Evolutionary conservation across 768 basidiomycete genomes (phyloP).

Genomic region (Leccinum sublutescens): DNA sequence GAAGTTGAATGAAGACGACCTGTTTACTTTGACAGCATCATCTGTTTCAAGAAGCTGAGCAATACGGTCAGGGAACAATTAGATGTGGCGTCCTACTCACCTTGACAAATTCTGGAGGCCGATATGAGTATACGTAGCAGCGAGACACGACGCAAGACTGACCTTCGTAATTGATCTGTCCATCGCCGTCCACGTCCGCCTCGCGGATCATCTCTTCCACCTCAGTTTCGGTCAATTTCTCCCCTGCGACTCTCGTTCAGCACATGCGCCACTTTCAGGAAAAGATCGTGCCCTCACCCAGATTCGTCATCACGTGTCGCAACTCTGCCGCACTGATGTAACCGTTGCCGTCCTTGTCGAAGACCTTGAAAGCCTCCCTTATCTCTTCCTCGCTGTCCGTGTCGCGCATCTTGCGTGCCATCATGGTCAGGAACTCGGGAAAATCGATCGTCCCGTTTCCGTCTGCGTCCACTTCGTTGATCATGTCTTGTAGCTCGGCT

Average conservation of each 20-base stretch:
- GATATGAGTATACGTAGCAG: background rate
- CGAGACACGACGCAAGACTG: slow-evolving; percentile 17
- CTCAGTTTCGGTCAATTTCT: slow-evolving; percentile 83
- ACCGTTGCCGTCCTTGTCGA: slow-evolving; percentile 95
- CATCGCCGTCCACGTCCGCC: slow-evolving; percentile 92
- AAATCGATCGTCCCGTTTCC: slow-evolving; percentile 88
- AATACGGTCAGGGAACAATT: slow-evolving; percentile 2
- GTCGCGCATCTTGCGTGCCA: slow-evolving; percentile 88
- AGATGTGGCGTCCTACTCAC: slow-evolving; percentile 32
- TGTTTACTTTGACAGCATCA: slow-evolving; percentile 71
- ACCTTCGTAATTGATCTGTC: slow-evolving; percentile 90
- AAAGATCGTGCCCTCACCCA: slow-evolving; percentile 51
- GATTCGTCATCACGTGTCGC: slow-evolving; percentile 87
- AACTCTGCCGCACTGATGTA: slow-evolving; percentile 85
- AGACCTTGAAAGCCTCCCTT: slow-evolving; percentile 94
- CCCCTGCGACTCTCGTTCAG: slow-evolving; percentile 45
- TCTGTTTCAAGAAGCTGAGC: slow-evolving; percentile 38
- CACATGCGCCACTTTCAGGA: background rate
- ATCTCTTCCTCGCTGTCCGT: slow-evolving; percentile 94
- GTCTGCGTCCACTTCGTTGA: slow-evolving; percentile 91
- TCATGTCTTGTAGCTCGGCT: slow-evolving; percentile 91
- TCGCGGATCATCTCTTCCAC: slow-evolving; percentile 98
- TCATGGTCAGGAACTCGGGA: slow-evolving; percentile 81
- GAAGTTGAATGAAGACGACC: background rate
- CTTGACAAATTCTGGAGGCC: slow-evolving; percentile 69